Base-by-base conservation (phyloP, 2,329 filamentous ascomycete species). In the Fusarium euwallaceae region DNA sequence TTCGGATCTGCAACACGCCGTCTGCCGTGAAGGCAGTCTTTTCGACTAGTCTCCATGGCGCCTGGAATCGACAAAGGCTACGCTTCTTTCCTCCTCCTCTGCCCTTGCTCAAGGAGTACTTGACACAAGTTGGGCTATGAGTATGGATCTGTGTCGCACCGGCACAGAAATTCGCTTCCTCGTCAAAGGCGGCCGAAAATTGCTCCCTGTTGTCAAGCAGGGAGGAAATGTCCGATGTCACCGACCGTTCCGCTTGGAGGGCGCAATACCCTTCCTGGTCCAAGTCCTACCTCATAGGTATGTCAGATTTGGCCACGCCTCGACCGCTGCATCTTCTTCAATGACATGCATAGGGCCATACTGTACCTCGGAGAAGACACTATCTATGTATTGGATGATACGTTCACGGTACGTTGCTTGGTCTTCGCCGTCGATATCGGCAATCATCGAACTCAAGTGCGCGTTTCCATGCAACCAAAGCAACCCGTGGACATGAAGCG, bases 91-190 rank as follows among this genome's bases (percentile, higher is more conserved):
- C 48, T 2, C 27, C 20, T 10, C 24, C 9, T 48, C 24, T 24
- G 24, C 24, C 4, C 24, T 37, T 53, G n/a, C 60, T 10, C 6
- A 53, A 8, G 16, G 60, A 63, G 14, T 63, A 63, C 32, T 63
- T 63, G 29, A 63, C 37, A 51, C 62, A 72, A 0, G 55, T 70
- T 4, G 62, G 51, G 16, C 53, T 70, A 11, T 74, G 60, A 1
- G 36, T 53, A 11, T 71, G 51, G 5, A 71, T 39, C 43, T 71
- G 56, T 1, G 43, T 65, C 0, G 43, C 32, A 9, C 59, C 39
- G 5, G 53, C 56, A 16, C 36, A 67, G 51, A 67, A 71, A 16
- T 67, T 67, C 0, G 64, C 65, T 14, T 67, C 65, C n/a, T 67
- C 65, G 0, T 67, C 59, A 8, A 67, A 63, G 3, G 43, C 29